These are phyloP conservation scores for Fagopyrum tataricum DNA, from an alignment of 148 eudicot genomes.

Conservation along the genomic window DNA sequence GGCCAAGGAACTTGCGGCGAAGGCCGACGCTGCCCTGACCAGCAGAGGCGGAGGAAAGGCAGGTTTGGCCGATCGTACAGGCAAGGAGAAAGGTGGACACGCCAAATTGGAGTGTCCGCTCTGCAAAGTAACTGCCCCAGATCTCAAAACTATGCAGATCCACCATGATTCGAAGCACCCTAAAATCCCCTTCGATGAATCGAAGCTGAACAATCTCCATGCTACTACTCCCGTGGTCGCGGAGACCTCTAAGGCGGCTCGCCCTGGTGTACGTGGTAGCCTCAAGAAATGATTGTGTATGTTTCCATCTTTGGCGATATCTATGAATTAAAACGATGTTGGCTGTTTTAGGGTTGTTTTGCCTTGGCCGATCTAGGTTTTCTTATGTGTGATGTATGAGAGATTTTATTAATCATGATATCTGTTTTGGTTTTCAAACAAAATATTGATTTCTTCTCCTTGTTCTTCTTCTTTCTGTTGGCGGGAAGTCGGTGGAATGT, in stretches of 20 bases:
- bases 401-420: not conserved
- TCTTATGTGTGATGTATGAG: not conserved
- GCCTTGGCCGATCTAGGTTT: not conserved
- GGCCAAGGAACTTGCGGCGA: constrained; percentile 77
- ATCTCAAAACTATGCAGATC: constrained; percentile 87
- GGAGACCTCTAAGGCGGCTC: constrained; percentile 35
- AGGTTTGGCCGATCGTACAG: constrained; percentile 64
- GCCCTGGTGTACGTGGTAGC: constrained; percentile 82
- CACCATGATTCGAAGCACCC: constrained; percentile 95
- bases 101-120: constrained; percentile 83
- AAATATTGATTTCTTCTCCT: not conserved
- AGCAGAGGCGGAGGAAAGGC: constrained; percentile 92
- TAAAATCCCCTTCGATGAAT: constrained; percentile 69
- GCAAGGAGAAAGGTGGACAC: constrained; percentile 75
- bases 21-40: constrained; percentile 75
- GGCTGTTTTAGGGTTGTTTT: not conserved
- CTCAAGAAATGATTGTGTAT: constrained; percentile 42
- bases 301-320: not conserved
- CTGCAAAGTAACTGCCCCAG: constrained; percentile 86
- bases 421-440: not conserved
- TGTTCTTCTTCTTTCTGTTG: not conserved
- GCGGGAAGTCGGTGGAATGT: not conserved
- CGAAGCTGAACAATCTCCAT: constrained; percentile 63
- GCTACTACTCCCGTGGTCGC: not conserved
- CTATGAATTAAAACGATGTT: not conserved